A percentile compares a stretch with the other conserved stretches of the same genome.
phyloP scores from a whole-genome alignment of 495 filamentous ascomycete species.

The Penicillium diatomitis region DNA sequence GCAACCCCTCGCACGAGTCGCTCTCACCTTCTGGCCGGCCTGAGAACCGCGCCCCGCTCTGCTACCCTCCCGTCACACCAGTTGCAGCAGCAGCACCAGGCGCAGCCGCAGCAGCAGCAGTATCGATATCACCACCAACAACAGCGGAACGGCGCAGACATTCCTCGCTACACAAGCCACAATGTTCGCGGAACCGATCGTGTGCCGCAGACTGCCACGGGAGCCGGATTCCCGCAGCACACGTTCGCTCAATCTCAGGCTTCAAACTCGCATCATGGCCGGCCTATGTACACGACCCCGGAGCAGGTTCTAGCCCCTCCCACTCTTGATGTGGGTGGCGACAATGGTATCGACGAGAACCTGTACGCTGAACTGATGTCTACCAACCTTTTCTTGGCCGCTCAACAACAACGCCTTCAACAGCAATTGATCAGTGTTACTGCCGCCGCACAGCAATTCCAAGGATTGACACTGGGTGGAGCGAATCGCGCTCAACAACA shows the following conservation, averaged over 20 bases:
- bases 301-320: slow-evolving; percentile 86
- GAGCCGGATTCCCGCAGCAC: slow-evolving; percentile 46
- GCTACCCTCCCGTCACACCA: slow-evolving; percentile 57
- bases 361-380: slow-evolving; percentile 75
- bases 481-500: slow-evolving; percentile 33
- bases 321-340: slow-evolving; percentile 53
- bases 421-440: slow-evolving; percentile 51
- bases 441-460: slow-evolving; percentile 63
- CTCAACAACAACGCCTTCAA: slow-evolving; percentile 79
- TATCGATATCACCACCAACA: slow-evolving; percentile 21
- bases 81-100: slow-evolving; percentile 13
- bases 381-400: slow-evolving; percentile 75
- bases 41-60: slow-evolving; percentile 89
- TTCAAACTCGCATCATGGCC: slow-evolving; percentile 26
- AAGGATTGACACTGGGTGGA: slow-evolving; percentile 52
- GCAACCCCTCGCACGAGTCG: slow-evolving; percentile 87
- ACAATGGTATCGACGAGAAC: slow-evolving; percentile 69
- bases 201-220: slow-evolving; percentile 54
- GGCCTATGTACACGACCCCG: slow-evolving; percentile 58
- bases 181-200: slow-evolving; percentile 34
- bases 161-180: slow-evolving; percentile 33
- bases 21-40: slow-evolving; percentile 84
- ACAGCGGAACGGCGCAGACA: slow-evolving; percentile 40
- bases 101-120: no score
- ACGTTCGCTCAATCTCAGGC: slow-evolving; percentile 38